Base-by-base conservation (phyloP, 371 early-diverging fungal species). In the Syncephalis fuscata region DNA sequence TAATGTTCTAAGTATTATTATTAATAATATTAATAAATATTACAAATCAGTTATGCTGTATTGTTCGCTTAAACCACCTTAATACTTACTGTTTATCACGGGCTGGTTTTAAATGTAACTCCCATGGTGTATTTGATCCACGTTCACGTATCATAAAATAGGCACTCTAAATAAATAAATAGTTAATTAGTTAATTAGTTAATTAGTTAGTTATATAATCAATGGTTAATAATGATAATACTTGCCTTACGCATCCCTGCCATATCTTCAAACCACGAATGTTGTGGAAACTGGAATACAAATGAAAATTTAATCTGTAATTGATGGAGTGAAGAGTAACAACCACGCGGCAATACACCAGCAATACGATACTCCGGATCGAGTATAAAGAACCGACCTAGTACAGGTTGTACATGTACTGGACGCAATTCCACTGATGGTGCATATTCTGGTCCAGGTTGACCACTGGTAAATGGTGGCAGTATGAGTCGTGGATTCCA, bases 81-180 rank as follows among this genome's bases (percentile, higher is more conserved):
- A 38, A 15, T n/a, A 54, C 70, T 48, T 67, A 74, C 72, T 56
- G 61, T 62, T 73, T 62, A 52, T 80, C 80, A 44, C 71, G 53
- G 4, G 76, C 65, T 2, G 73, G 74, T 48, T 80, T 81, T 14
- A 84, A 55, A 56, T 84, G 85, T n/a, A 81, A 44, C 53, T 81
- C 80, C 75, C 78, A 84, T 15, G 59, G 44, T 9, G 68, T 73
- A 0, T 63, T 63, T 10, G 58, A 67, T 48, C 57, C 68, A 56
- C 49, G 70, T 54, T 58, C 73, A 46, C 51, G 64, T 44, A 53
- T 43, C 10, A 56, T 62, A 39, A 76, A 59, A 44, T 71, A 76
- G 1, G 76, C 62, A 43, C 70, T 78, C 70, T 68, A 58, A 16
- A 22, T 22, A 4, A 10, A 14, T 14, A 19, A 14, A 44, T 19